Evolutionary conservation across 345 rosid species (phyloP), one percentile per base, ranked within the genome.

Genomic region (Hirschfeldia incana): DNA sequence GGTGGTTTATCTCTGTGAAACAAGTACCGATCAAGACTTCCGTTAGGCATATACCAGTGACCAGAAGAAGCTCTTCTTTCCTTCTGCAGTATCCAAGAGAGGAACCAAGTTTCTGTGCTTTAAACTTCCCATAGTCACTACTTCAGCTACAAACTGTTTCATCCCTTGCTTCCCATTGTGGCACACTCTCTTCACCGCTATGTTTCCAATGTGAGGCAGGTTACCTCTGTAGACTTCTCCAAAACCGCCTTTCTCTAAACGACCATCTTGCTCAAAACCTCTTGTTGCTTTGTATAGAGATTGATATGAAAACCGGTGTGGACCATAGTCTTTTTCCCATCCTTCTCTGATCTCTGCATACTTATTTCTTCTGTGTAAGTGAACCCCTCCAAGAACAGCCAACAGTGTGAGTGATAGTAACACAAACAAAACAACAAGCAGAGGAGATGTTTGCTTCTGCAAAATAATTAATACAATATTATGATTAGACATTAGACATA

Each of bases 271-370:
- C 8, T 65, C 72, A 68, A 92, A 89, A 8, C 94, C 94, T 70
- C 85, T 83, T 9, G 94, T 86, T 73, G 94, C 91, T 27, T 34
- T 69, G 46, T 85, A 84, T 13, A 92, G 82, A 77, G 87, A 81
- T 68, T 88, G 83, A 67, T 83, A 88, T 6, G 85, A 77, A 64
- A 86, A 86, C 59, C 92, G 83, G 4, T 83, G 92, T 16, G 90
- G 85, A 3, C 89, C 83, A 16, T 75, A 88, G 5, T 84, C 88
- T 15, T 49, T 69, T 65, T 91, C 97, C 97, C 91, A 88, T 27
- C 83, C 88, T 74, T 89, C 94, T 1, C 63, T 71, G 26, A 81
- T 81, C 72, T 91, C 93, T 16, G 84, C 85, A 53, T 77, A 88
- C 74, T 86, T 91, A 74, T 32, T 86, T 60, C 42, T 85, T 80